These are phyloP conservation scores for Sphagnum contortum DNA, from an alignment of 225 moss, liverwort and hornwort genomes.

Conservation along the genomic window DNA sequence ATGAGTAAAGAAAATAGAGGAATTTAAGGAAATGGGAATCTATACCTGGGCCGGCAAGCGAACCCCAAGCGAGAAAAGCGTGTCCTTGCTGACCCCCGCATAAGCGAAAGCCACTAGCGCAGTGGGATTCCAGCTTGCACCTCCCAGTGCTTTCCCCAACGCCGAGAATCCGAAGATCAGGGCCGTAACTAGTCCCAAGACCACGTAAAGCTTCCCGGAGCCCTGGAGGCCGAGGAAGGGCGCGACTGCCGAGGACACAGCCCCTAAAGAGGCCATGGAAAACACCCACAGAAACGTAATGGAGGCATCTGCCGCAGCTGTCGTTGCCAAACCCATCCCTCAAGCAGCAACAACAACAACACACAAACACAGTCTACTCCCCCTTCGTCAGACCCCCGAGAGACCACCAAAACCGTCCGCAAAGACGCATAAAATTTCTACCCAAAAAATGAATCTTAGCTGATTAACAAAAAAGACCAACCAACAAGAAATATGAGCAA, in stretches of 20 bases:
- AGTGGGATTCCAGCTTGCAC: constrained; percentile 77
- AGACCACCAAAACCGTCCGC: too few species aligned
- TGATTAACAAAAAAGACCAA: too few species aligned
- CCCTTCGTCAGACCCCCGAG: too few species aligned
- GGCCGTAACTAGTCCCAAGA: constrained; percentile 30
- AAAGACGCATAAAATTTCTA: too few species aligned
- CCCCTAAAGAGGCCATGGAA: constrained; percentile 35
- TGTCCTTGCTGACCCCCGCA: constrained; percentile 51
- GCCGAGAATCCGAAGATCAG: constrained; percentile 32
- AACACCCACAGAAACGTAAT: constrained; percentile 61
- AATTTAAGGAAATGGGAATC: neutral
- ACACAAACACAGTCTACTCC: too few species aligned
- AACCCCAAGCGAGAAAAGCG: constrained; percentile 35
- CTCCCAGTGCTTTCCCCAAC: constrained; percentile 33
- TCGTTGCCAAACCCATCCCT: constrained; percentile 28
- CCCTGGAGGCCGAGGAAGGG: constrained; percentile 28
- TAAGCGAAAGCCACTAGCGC: constrained; percentile 54
- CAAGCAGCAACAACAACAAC: too few species aligned
- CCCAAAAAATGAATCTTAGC: too few species aligned
- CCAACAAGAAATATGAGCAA: too few species aligned
- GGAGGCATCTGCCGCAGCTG: constrained; percentile 40
- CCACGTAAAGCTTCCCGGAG: constrained; percentile 23
- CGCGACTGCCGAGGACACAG: constrained; percentile 15
- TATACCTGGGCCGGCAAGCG: constrained; percentile 53
- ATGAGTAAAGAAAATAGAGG: neutral